These are phyloP conservation scores for Hypoxylon fuscum DNA, from an alignment of 495 filamentous ascomycete species.

Conservation along the genomic window DNA sequence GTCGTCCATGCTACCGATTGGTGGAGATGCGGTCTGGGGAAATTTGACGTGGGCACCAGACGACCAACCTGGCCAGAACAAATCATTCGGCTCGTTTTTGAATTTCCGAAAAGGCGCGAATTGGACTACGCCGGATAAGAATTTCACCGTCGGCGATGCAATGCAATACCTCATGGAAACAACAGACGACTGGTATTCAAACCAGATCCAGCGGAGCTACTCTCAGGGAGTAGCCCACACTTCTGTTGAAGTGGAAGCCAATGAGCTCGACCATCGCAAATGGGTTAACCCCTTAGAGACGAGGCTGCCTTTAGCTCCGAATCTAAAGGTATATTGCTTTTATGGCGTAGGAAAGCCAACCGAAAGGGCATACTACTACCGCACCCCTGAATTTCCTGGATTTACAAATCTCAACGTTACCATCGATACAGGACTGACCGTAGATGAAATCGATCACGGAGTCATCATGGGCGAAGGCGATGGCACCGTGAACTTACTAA, in stretches of 20 bases:
- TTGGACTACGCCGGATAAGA: conserved; percentile 65
- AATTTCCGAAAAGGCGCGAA: conserved; percentile 77
- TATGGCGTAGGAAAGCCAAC: conserved; percentile 94
- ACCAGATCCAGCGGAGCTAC: conserved; percentile 76
- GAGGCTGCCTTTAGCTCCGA: conserved; percentile 85
- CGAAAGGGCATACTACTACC: conserved; percentile 91
- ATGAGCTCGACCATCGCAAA: conserved; percentile 81
- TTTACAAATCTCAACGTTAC: conserved; percentile 79
- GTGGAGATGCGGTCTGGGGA: conserved; percentile 93
- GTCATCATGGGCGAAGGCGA: conserved; percentile 95
- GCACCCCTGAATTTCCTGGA: conserved; percentile 70
- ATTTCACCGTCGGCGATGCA: conserved; percentile 82
- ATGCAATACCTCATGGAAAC: conserved; percentile 79
- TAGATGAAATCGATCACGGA: conserved; percentile 79
- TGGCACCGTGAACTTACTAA: conserved; percentile 90
- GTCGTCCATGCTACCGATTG: conserved; percentile 96
- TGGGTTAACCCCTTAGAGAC: conserved; percentile 97
- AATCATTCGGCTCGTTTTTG: conserved; percentile 82
- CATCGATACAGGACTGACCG: conserved; percentile 81
- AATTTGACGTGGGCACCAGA: conserved; percentile 90
- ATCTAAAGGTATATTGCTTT: conserved; percentile 97
- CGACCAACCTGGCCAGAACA: conserved; percentile 74
- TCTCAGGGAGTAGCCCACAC: conserved; percentile 90
- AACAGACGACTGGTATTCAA: conserved; percentile 84
- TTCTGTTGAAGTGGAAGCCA: conserved; percentile 80